Evolutionary conservation across 2,329 filamentous ascomycete species (phyloP), one percentile per base, ranked within the genome.

Genomic region (Claviceps sp.): DNA sequence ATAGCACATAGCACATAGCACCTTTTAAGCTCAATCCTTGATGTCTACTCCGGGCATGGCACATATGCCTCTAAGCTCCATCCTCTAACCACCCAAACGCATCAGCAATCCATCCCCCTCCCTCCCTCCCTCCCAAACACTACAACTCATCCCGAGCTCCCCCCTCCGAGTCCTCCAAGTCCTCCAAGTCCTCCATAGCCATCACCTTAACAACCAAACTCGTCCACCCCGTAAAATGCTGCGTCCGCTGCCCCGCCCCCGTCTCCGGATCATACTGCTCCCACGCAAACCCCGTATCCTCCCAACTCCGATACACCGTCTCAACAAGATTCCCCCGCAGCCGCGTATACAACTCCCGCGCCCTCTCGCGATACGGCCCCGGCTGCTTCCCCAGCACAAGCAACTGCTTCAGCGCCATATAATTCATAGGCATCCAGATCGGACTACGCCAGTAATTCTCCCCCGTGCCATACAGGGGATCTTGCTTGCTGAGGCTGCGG

Each of bases 141-240:
- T 51, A 79, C 52, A 79, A 61, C 66, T 79, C 77, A 58, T 78
- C 75, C 57, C 63, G 68, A 20, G 52, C 61, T 47, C 67, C 66
- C 34, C 57, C 60, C 42, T 16, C 46, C 5, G 11, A 11, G 1
- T n/a, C 47, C 22, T 60, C 59, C 44, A n/a, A n/a, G n/a, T n/a
- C n/a, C n/a, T n/a, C n/a, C n/a, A n/a, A n/a, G n/a, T 94, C 85
- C 6, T 88, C 86, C 88, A 98, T 91, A 47, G 82, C 81, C 89
- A 97, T 95, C 59, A 98, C 88, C 74, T 95, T 96, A 46, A 97
- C 90, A 47, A 97, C 87, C 68, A 97, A 73, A 66, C 88, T 95
- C n/a, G 93, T 98, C 93, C 93, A 98, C 49, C 93, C 93, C 0
- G 93, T 96, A 66, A 98, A 98, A 68, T 97, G 91, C 74, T 96